Conservation (phyloP, 2,329 filamentous ascomycete species). For the Clonostachys byssicola region DNA sequence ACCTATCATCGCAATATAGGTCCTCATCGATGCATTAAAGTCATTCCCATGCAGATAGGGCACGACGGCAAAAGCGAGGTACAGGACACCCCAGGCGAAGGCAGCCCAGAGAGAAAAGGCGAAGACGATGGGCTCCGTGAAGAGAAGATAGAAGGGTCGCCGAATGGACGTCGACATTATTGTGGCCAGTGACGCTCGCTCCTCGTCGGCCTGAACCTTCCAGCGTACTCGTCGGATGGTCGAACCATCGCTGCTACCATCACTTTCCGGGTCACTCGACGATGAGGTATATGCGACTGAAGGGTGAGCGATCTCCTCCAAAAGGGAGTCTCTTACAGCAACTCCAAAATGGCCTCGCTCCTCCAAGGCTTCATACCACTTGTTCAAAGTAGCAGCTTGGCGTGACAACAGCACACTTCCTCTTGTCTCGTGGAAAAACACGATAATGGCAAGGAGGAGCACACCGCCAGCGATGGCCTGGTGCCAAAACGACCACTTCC, state of each 20-base stretch:
- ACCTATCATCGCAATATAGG: slow-evolving; percentile 70
- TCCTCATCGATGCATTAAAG: slow-evolving; percentile 64
- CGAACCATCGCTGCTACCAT: not conserved
- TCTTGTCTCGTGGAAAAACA: slow-evolving; percentile 78
- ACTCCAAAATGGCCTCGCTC: slow-evolving; percentile 51
- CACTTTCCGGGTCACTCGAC: not conserved
- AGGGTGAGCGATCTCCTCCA: not conserved
- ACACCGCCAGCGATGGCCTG: slow-evolving; percentile 68
- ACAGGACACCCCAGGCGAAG: slow-evolving; percentile 87
- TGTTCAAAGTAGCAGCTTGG: slow-evolving; percentile 70
- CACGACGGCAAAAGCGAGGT: slow-evolving; percentile 77
- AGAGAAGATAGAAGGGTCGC: slow-evolving; percentile 73
- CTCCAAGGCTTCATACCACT: slow-evolving; percentile 75
- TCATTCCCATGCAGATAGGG: slow-evolving; percentile 68
- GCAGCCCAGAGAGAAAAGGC: slow-evolving; percentile 87
- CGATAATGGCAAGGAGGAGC: slow-evolving; percentile 54
- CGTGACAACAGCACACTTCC: slow-evolving; percentile 74
- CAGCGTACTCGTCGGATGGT: slow-evolving; percentile 60
- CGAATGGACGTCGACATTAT: slow-evolving; percentile 73
- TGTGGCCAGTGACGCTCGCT: slow-evolving; percentile 60
- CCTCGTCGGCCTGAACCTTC: slow-evolving; percentile 75
- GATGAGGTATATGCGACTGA: not conserved
- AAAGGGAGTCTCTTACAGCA: slow-evolving; percentile 18
- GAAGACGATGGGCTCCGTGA: slow-evolving; percentile 76
- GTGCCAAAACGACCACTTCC: slow-evolving; percentile 88